Percentiles rank a stretch among this genome's conserved stretches.
Conservation (phyloP, 768 basidiomycete species). For the Pisolithus albus region DNA sequence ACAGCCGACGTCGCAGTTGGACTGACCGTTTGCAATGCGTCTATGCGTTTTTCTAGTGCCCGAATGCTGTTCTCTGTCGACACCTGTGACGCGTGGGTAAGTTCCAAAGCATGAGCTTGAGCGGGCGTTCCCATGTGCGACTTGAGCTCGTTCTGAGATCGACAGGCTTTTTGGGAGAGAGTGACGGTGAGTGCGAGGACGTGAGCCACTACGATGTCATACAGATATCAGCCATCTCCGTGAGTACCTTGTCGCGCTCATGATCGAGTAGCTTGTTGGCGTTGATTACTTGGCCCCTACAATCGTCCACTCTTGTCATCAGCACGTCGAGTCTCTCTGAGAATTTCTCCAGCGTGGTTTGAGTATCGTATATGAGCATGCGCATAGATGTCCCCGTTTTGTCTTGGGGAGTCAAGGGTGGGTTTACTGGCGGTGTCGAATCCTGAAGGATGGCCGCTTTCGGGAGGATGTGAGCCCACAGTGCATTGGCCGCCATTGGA, state of each 20-base stretch:
- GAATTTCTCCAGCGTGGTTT: conserved; percentile 63
- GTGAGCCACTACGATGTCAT: background rate
- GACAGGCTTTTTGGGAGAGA: conserved; percentile 40
- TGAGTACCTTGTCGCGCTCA: conserved; percentile 49
- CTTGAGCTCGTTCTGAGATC: conserved; percentile 56
- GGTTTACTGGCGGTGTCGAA: conserved; percentile 16
- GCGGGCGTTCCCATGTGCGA: conserved; percentile 51
- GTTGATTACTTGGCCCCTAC: conserved; percentile 45
- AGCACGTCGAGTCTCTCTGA: conserved; percentile 50
- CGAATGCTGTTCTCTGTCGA: conserved; percentile 36
- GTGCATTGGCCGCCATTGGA: conserved; percentile 16
- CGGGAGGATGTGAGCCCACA: conserved; percentile 53
- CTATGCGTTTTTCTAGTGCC: conserved; percentile 47
- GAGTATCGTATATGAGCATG: conserved; percentile 67
- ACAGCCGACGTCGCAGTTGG: background rate
- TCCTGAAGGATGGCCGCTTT: conserved; percentile 30
- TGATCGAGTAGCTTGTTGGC: conserved; percentile 53
- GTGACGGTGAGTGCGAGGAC: conserved; percentile 9
- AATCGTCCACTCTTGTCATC: conserved; percentile 41
- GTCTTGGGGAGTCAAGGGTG: conserved; percentile 48
- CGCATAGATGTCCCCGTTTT: conserved; percentile 65
- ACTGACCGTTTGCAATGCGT: conserved; percentile 47
- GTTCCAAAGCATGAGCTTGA: conserved; percentile 37
- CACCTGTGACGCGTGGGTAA: conserved; percentile 33
- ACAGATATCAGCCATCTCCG: conserved; percentile 35